phyloP scores from a whole-genome alignment of 768 basidiomycete species.

The Suillus americanus region DNA sequence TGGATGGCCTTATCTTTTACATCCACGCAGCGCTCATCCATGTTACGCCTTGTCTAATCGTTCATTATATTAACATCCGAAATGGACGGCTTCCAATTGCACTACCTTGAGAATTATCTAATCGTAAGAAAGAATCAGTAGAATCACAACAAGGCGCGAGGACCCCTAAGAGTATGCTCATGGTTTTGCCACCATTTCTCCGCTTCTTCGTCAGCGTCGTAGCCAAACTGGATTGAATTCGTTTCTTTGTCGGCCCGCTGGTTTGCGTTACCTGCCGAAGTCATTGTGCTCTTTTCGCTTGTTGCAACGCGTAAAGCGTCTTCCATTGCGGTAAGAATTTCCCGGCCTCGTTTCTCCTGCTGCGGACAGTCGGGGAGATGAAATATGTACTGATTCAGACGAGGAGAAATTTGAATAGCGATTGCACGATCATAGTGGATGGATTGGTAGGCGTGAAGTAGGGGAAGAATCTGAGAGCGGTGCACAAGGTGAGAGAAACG shows the following conservation, averaged over 20 bases:
- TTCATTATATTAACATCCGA: not conserved
- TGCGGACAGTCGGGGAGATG: constrained; percentile 55
- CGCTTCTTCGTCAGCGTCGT: constrained; percentile 52
- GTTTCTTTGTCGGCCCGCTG: constrained; percentile 59
- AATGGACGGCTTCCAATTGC: not conserved
- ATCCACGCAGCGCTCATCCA: not conserved
- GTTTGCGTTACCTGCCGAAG: constrained; percentile 40
- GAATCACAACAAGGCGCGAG: not conserved
- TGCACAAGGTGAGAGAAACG: constrained; percentile 49
- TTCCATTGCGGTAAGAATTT: constrained; percentile 51
- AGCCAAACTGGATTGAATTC: constrained; percentile 47
- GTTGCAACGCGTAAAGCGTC: constrained; percentile 29
- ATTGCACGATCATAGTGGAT: constrained; percentile 52
- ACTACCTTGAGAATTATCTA: not conserved
- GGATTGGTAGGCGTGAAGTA: constrained; percentile 51
- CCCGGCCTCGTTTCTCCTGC: constrained; percentile 49
- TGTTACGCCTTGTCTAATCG: not conserved
- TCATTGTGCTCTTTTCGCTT: constrained; percentile 14
- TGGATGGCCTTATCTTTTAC: not conserved
- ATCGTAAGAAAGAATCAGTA: not conserved
- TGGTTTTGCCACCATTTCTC: constrained; percentile 48
- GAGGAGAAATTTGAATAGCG: constrained; percentile 47
- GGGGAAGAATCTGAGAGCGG: constrained; percentile 39
- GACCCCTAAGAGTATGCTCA: constrained; percentile 21
- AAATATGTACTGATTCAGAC: constrained; percentile 53